These are phyloP conservation scores for Ogataea ramenticola DNA, from an alignment of 805 yeast species.

Conservation along the genomic window DNA sequence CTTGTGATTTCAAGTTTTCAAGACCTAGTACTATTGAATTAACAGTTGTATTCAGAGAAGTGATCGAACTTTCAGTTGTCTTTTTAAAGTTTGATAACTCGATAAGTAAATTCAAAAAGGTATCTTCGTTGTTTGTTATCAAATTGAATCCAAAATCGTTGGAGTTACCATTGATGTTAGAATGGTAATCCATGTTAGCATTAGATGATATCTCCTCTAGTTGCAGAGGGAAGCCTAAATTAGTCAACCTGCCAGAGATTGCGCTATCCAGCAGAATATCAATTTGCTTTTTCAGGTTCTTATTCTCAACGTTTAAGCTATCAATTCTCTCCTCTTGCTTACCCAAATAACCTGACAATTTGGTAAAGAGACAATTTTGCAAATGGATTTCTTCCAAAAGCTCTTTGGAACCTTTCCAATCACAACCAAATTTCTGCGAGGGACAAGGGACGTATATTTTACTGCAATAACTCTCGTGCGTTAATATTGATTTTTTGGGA, in stretches of 20 bases:
- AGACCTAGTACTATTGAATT: constrained; percentile 30
- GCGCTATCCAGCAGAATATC: constrained; percentile 38
- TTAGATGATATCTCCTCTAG: constrained; percentile 33
- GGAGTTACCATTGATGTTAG: constrained; percentile 34
- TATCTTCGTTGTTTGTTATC: neutral
- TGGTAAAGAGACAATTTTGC: constrained; percentile 21
- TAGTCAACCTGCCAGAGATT: constrained; percentile 42
- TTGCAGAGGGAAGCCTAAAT: constrained; percentile 39
- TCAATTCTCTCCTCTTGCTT: constrained; percentile 22
- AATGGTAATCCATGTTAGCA: neutral
- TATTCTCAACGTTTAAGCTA: constrained; percentile 29
- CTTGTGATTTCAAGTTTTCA: neutral
- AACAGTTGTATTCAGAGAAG: constrained; percentile 15
- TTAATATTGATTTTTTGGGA: constrained; percentile 29
- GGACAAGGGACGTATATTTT: constrained; percentile 38
- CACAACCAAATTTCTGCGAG: constrained; percentile 41
- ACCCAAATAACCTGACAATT: constrained; percentile 20
- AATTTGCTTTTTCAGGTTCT: constrained; percentile 33
- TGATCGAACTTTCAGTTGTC: constrained; percentile 3
- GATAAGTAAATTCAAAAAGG: neutral
- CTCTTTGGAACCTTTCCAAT: constrained; percentile 33
- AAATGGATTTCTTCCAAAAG: constrained; percentile 21
- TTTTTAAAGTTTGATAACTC: constrained; percentile 1
- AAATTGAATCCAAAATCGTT: constrained; percentile 9
- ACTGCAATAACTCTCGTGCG: constrained; percentile 36